Conservation (phyloP, 257 asterid species). For the Lantana camara region DNA sequence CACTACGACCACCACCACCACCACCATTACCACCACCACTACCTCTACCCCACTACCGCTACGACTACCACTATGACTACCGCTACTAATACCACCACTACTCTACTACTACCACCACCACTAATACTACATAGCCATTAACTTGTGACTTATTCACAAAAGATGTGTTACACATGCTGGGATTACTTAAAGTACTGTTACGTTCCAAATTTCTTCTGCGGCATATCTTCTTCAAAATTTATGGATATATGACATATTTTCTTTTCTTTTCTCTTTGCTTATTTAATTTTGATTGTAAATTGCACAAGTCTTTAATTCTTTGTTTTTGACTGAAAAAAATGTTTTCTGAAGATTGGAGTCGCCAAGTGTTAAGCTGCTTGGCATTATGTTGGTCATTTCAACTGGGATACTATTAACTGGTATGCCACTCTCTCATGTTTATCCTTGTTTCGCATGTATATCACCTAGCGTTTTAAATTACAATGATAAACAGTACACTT, state of each 20-base stretch:
- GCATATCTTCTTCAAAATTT: not conserved
- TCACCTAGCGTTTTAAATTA: slow-evolving; percentile 12
- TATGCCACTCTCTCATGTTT: slow-evolving; percentile 29
- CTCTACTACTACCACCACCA: too few relatives aligned
- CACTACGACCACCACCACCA: too few relatives aligned
- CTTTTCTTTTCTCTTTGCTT: not conserved
- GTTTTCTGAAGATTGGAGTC: slow-evolving; percentile 81
- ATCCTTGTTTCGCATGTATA: slow-evolving; percentile 10
- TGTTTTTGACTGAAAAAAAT: slow-evolving; percentile 32
- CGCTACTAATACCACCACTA: too few relatives aligned
- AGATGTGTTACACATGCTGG: not conserved
- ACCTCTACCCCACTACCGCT: too few relatives aligned
- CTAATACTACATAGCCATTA: slow-evolving; percentile 13
- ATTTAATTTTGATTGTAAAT: slow-evolving; percentile 13
- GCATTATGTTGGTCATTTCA: slow-evolving; percentile 79
- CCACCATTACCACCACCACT: too few relatives aligned
- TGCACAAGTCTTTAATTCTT: slow-evolving; percentile 1
- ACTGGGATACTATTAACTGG: slow-evolving; percentile 91
- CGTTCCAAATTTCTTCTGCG: not conserved
- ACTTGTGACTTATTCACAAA: not conserved
- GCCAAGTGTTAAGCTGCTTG: slow-evolving; percentile 90
- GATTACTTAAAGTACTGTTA: not conserved
- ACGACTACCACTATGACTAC: too few relatives aligned
- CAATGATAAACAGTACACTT: not conserved
- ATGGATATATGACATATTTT: not conserved